A percentile compares a stretch with the other conserved stretches of the same genome.
Evolutionary conservation across 192 early-diverging fungal species (phyloP).

Genomic region (Gigaspora rosea): DNA sequence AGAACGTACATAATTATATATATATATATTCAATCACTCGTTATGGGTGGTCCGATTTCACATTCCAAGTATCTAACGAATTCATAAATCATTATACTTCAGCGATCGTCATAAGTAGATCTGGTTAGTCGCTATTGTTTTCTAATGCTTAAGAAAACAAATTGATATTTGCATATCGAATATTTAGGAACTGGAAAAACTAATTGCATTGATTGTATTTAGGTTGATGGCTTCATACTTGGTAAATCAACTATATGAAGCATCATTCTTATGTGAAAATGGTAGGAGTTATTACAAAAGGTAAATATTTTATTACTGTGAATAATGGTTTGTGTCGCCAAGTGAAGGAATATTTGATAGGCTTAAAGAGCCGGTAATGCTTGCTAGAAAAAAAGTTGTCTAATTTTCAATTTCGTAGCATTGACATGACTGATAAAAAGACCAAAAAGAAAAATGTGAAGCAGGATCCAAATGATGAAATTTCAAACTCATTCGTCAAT

Average conservation of each 20-base stretch:
- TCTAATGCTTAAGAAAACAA: not conserved
- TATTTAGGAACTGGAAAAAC: constrained; percentile 19
- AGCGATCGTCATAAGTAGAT: constrained; percentile 12
- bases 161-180: not conserved
- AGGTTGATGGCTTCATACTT: constrained; percentile 23
- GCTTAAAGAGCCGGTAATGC: not conserved
- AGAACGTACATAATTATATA: not conserved
- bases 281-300: not conserved
- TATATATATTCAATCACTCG: constrained; percentile 5
- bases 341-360: constrained; percentile 11
- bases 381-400: constrained; percentile 19
- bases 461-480: not conserved
- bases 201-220: constrained; percentile 20
- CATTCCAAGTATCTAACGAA: constrained; percentile 21
- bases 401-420: not conserved
- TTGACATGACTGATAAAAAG: not conserved
- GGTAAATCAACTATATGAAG: not conserved
- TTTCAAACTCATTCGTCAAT: constrained; percentile 24
- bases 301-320: constrained; percentile 23
- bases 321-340: not conserved
- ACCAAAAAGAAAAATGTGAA: not conserved
- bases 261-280: not conserved
- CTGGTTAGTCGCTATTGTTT: constrained; percentile 3
- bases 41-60: not conserved
- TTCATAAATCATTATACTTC: constrained; percentile 14